A percentile compares a stretch with the other conserved stretches of the same genome.
Conservation (phyloP, 805 yeast genomes). For the Saturnispora zaruensis region DNA sequence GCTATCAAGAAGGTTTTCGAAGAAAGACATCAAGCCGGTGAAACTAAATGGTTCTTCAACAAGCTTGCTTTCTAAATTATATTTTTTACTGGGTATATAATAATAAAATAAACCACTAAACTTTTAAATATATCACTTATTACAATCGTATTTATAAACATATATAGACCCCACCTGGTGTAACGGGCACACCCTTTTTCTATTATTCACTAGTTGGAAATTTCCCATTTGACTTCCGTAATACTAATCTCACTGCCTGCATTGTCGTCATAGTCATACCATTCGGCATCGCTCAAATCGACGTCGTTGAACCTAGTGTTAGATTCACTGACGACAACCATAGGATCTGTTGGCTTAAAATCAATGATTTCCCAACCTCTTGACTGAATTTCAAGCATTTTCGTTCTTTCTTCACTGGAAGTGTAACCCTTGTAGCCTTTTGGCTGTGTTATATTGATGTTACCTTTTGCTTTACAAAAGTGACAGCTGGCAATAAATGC, state of each 20-base stretch:
- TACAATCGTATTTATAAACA: background rate
- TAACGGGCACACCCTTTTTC: too few species aligned
- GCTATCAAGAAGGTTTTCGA: conserved; percentile 98
- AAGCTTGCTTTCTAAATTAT: conserved; percentile 41
- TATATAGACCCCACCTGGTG: too few species aligned
- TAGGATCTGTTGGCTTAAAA: conserved; percentile 58
- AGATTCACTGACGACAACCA: conserved; percentile 34
- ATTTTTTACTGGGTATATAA: conserved; percentile 1
- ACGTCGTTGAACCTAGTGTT: conserved; percentile 26
- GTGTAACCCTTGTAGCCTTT: conserved; percentile 23
- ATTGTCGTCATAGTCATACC: conserved; percentile 93
- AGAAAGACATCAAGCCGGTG: conserved; percentile 98
- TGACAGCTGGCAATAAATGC: conserved; percentile 55
- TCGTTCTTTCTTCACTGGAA: conserved; percentile 34
- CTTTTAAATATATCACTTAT: background rate
- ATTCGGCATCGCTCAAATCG: conserved; percentile 72
- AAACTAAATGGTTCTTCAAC: conserved; percentile 99
- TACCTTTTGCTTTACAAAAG: conserved; percentile 22
- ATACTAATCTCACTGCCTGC: conserved; percentile 74
- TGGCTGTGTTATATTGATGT: conserved; percentile 20
- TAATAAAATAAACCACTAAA: background rate
- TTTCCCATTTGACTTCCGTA: conserved; percentile 61
- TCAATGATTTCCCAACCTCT: conserved; percentile 73
- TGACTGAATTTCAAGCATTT: conserved; percentile 64
- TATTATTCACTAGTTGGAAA: conserved; percentile 31